Evolutionary conservation across 371 early-diverging fungal genomes (phyloP).

Genomic region (Mucor ambiguus): DNA sequence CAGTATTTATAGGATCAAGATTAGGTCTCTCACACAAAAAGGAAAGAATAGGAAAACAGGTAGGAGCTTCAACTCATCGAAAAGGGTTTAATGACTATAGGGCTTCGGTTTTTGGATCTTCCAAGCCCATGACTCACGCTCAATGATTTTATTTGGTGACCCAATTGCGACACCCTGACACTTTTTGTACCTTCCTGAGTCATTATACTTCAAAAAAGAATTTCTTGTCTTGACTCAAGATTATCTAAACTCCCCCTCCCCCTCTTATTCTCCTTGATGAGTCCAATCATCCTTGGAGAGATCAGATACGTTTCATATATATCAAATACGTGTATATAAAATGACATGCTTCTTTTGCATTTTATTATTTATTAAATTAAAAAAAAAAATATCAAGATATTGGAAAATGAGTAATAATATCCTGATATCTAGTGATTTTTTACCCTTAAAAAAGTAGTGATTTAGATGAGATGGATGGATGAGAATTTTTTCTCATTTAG

Average conservation of each 20-base stretch:
- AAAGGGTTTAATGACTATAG: neutral
- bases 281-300: neutral
- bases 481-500: neutral
- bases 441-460: neutral
- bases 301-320: neutral
- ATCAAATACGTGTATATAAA: neutral
- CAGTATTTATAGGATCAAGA: slow-evolving; percentile 3
- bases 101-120: neutral
- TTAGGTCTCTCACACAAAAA: neutral
- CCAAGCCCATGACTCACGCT: slow-evolving; percentile 7
- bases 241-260: slow-evolving; percentile 3
- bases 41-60: slow-evolving; percentile 8
- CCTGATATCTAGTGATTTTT: neutral
- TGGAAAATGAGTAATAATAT: neutral
- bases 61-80: neutral
- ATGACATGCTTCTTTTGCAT: neutral
- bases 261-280: neutral
- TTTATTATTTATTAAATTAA: neutral
- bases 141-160: neutral
- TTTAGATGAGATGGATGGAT: slow-evolving; percentile 4
- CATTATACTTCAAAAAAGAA: neutral
- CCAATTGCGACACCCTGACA: slow-evolving; percentile 3
- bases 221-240: neutral
- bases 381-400: neutral
- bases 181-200: slow-evolving; percentile 7